A percentile compares a stretch with the other conserved stretches of the same genome.
Conservation (phyloP, 2,329 filamentous ascomycete species). For the Phialophora chinensis region DNA sequence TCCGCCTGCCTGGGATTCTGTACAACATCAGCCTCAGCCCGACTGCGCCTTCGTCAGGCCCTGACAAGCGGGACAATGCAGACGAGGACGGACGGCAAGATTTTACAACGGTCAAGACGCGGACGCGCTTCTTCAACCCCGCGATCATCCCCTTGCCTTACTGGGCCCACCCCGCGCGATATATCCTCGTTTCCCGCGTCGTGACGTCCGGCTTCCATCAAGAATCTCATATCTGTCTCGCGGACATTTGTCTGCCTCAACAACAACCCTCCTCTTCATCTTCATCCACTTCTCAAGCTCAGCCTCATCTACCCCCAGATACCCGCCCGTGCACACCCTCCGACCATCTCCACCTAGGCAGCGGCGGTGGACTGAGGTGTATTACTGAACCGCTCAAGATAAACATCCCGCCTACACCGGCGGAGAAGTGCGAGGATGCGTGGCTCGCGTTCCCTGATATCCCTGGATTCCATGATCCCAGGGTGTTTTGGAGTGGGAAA, state of each 20-base stretch:
- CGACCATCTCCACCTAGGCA: conserved; percentile 43
- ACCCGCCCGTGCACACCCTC: conserved; percentile 43
- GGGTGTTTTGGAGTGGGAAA: conserved; percentile 49
- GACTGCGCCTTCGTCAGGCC: conserved; percentile 31
- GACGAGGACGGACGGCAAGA: conserved; percentile 14
- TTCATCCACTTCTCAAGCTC: conserved; percentile 29
- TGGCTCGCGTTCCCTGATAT: conserved; percentile 46
- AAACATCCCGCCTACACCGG: conserved; percentile 48
- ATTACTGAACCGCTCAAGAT: conserved; percentile 42
- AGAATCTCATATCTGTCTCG: conserved; percentile 49
- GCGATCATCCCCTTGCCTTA: conserved; percentile 49
- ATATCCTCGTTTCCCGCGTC: conserved; percentile 47
- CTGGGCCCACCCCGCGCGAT: conserved; percentile 46
- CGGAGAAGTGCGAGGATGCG: conserved; percentile 44
- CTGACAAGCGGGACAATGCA: conserved; percentile 23
- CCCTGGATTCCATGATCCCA: conserved; percentile 51
- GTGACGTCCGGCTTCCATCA: conserved; percentile 46
- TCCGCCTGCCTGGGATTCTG: conserved; percentile 44
- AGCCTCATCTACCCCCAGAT: conserved; percentile 24
- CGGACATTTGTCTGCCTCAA: conserved; percentile 44
- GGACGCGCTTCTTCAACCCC: conserved; percentile 45
- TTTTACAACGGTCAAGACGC: not conserved
- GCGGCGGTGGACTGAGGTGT: conserved; percentile 46
- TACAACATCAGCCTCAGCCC: conserved; percentile 49
- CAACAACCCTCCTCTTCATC: not conserved